Evolutionary conservation across 2,329 filamentous ascomycete species (phyloP).

Genomic region (Dactylonectria estremocensis): DNA sequence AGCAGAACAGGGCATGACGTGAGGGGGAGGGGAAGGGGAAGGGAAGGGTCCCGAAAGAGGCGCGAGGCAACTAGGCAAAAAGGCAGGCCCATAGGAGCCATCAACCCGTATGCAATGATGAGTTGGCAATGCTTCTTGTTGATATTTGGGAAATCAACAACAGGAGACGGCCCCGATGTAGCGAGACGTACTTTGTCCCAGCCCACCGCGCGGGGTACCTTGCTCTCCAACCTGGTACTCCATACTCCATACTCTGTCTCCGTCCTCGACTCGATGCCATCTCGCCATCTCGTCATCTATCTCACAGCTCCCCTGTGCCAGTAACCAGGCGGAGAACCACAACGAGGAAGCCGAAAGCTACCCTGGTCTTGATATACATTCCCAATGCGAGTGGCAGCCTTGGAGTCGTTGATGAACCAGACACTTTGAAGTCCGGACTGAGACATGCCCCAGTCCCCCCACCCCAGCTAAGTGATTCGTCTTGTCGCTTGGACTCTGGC

Average conservation of each 20-base stretch:
- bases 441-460: constrained; percentile 1
- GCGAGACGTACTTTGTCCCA: constrained; percentile 37
- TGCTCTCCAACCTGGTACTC: constrained; percentile 22
- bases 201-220: constrained; percentile 44
- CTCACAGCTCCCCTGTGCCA: constrained; percentile 17
- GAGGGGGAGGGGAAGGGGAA: constrained; percentile 27
- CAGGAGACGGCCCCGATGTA: constrained; percentile 40
- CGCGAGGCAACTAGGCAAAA: constrained; percentile 46
- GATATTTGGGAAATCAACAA: constrained; percentile 64
- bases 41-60: constrained; percentile 40
- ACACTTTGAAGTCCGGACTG: constrained; percentile 10
- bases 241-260: constrained; percentile 19
- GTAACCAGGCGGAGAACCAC: constrained; percentile 13
- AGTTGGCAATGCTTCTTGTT: constrained; percentile 78
- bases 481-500: constrained; percentile 3
- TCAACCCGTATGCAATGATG: constrained; percentile 80
- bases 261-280: constrained; percentile 10
- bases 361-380: constrained; percentile 1
- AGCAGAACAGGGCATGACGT: constrained; percentile 29
- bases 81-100: constrained; percentile 46
- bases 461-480: constrained; percentile 6
- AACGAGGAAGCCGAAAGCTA: constrained; percentile 11
- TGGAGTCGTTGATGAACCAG: constrained; percentile 17
- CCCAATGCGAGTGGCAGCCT: neutral
- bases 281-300: neutral